These are phyloP conservation scores for Coemansia sp. DNA, from an alignment of 192 early-diverging fungal genomes.

Conservation along the genomic window DNA sequence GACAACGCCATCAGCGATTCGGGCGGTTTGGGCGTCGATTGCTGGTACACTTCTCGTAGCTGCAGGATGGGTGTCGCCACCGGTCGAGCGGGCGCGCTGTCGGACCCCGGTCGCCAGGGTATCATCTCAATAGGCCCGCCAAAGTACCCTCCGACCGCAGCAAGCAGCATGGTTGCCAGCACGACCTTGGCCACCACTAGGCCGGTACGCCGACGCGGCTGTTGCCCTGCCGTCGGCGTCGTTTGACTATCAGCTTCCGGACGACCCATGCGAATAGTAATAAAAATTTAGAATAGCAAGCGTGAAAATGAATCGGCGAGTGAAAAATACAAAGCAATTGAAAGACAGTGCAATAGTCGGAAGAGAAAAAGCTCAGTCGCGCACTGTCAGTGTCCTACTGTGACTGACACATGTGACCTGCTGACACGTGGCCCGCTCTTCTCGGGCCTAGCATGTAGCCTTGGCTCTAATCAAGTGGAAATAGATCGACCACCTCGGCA, in stretches of 20 bases:
- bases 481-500: not conserved
- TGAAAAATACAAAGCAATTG: not conserved
- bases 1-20: slow-evolving; percentile 34
- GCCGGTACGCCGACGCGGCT: not conserved
- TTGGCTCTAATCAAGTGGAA: not conserved
- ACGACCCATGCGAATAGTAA: not conserved
- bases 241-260: not conserved
- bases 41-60: slow-evolving; percentile 43
- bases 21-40: slow-evolving; percentile 46
- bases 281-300: not conserved
- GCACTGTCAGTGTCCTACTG: not conserved
- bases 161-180: slow-evolving; percentile 4
- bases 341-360: not conserved
- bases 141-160: slow-evolving; percentile 11
- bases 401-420: slow-evolving; percentile 8
- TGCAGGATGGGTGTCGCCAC: slow-evolving; percentile 22
- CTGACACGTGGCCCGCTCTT: not conserved
- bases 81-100: not conserved
- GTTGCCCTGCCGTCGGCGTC: not conserved
- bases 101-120: slow-evolving; percentile 20
- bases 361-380: not conserved
- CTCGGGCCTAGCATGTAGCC: not conserved
- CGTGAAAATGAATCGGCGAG: not conserved
- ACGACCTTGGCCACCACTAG: not conserved
- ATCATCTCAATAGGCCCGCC: slow-evolving; percentile 35